phyloP scores from a whole-genome alignment of 169 alveolate species.

The Haemoproteus tartakovskyi region DNA sequence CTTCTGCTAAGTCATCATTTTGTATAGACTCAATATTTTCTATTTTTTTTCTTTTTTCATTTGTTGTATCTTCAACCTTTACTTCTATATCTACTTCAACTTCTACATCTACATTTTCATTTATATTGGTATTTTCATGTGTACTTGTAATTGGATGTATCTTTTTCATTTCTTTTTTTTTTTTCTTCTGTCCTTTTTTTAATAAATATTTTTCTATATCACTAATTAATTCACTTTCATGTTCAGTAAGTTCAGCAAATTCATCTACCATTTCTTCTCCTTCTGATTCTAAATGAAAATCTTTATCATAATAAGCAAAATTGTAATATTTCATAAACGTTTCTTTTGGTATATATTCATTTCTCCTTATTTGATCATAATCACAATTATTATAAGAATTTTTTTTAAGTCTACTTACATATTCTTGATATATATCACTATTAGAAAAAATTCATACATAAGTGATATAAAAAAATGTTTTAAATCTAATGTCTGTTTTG shows the following conservation, averaged over 20 bases:
- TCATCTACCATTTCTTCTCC: slow-evolving; percentile 4
- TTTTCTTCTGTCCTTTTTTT: background rate
- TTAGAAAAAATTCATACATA: too few relatives aligned
- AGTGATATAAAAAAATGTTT: too few relatives aligned
- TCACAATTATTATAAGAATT: slow-evolving; percentile 55
- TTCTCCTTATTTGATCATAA: slow-evolving; percentile 51
- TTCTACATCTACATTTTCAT: background rate
- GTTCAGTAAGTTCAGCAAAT: background rate
- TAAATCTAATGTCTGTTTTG: too few relatives aligned
- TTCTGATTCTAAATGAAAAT: slow-evolving; percentile 46
- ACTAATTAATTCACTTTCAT: background rate
- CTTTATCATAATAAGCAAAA: slow-evolving; percentile 21
- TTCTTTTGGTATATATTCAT: slow-evolving; percentile 24
- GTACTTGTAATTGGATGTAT: background rate
- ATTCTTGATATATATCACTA: slow-evolving; percentile 61
- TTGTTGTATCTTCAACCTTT: background rate
- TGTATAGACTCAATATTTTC: background rate
- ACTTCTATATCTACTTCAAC: background rate
- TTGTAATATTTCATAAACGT: slow-evolving; percentile 51
- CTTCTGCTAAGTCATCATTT: background rate
- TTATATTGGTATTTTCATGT: background rate
- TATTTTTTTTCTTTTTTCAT: background rate
- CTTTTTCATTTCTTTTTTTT: background rate
- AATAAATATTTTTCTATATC: slow-evolving; percentile 10
- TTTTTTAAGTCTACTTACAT: slow-evolving; percentile 24